These are phyloP conservation scores for Tolypocladium paradoxum DNA, from an alignment of 2,329 filamentous ascomycete species.

Conservation along the genomic window DNA sequence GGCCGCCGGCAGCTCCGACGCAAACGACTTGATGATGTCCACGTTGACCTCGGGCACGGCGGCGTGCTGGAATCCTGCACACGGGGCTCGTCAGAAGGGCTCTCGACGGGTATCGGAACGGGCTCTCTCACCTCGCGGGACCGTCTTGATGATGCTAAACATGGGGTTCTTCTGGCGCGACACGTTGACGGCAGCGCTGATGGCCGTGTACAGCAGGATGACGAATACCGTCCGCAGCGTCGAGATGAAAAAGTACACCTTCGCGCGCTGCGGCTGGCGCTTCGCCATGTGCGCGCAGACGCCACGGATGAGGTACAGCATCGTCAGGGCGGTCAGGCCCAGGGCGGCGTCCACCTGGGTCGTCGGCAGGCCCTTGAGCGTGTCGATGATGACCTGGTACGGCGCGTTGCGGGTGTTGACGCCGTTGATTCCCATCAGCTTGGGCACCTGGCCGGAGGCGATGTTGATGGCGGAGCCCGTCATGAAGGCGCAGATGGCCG, in stretches of 20 bases:
- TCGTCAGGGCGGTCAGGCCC: slow-evolving; percentile 55
- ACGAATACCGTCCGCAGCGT: slow-evolving; percentile 73
- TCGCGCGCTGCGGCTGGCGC: slow-evolving; percentile 53
- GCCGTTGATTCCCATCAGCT: slow-evolving; percentile 37
- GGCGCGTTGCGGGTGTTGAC: slow-evolving; percentile 38
- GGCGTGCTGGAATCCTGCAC: slow-evolving; percentile 56
- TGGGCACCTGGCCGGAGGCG: slow-evolving; percentile 36
- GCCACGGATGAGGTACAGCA: slow-evolving; percentile 58
- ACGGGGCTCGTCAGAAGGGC: neutral
- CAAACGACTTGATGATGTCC: slow-evolving; percentile 51
- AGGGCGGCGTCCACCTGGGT: slow-evolving; percentile 61
- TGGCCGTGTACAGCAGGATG: slow-evolving; percentile 68
- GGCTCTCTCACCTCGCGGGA: slow-evolving; percentile 49
- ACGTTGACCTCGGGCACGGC: slow-evolving; percentile 52
- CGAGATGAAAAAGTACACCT: slow-evolving; percentile 67
- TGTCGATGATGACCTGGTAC: slow-evolving; percentile 40
- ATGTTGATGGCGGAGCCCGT: slow-evolving; percentile 42
- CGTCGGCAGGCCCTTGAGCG: slow-evolving; percentile 31
- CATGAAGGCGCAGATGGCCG: slow-evolving; percentile 43
- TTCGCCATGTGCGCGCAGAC: slow-evolving; percentile 53
- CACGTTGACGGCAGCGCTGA: slow-evolving; percentile 62
- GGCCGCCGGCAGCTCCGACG: slow-evolving; percentile 56
- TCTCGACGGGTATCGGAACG: neutral
- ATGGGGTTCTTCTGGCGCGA: slow-evolving; percentile 42
- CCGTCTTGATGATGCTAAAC: slow-evolving; percentile 54